Evolutionary conservation across 352 stramenopile species (phyloP).

Genomic region (Phytophthora capsici): DNA sequence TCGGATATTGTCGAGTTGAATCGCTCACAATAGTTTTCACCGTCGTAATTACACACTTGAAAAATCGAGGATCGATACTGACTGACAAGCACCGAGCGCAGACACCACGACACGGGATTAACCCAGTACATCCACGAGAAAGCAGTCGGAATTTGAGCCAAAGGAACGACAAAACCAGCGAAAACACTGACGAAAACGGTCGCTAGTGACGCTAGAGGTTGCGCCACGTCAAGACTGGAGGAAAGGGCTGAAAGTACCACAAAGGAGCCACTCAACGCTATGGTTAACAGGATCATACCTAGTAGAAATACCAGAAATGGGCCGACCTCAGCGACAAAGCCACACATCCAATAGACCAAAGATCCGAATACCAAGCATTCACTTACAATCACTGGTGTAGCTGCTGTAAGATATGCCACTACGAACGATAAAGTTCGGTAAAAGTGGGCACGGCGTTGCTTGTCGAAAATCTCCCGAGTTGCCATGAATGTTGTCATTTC

Average conservation of each 20-base stretch:
- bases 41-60: not conserved
- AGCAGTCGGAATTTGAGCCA: not conserved
- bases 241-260: slow-evolving; percentile 5
- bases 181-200: slow-evolving; percentile 4
- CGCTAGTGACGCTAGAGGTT: slow-evolving; percentile 1
- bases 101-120: not conserved
- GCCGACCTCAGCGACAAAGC: not conserved
- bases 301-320: slow-evolving; percentile 5
- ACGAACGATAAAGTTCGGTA: slow-evolving; percentile 7
- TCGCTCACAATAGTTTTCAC: slow-evolving; percentile 2
- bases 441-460: slow-evolving; percentile 2
- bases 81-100: slow-evolving; percentile 8
- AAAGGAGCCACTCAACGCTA: slow-evolving; percentile 1
- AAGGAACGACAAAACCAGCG: not conserved
- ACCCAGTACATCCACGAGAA: slow-evolving; percentile 8
- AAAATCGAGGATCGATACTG: slow-evolving; percentile 5
- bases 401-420: slow-evolving; percentile 1
- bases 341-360: slow-evolving; percentile 11
- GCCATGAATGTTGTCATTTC: slow-evolving; percentile 6
- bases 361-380: slow-evolving; percentile 2
- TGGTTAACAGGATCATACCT: slow-evolving; percentile 1
- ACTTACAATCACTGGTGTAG: not conserved
- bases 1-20: not conserved
- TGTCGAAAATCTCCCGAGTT: slow-evolving; percentile 7
- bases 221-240: not conserved